Conservation (phyloP, 805 yeast species). For the Pichia gijzeniarum region DNA sequence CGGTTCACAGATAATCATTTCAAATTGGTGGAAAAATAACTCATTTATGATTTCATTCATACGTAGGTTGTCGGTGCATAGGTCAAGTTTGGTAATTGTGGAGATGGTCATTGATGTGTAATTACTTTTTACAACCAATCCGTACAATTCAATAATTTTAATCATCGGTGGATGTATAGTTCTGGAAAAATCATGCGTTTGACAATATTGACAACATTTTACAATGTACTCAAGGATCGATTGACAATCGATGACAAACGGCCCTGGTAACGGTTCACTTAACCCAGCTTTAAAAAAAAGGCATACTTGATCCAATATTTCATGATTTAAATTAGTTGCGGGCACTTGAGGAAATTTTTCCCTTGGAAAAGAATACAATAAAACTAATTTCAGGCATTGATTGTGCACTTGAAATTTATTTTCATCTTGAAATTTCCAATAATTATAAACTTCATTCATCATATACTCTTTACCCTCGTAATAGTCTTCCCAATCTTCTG, state of each 20-base stretch:
- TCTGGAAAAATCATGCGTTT: constrained; percentile 34
- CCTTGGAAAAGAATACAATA: constrained; percentile 7
- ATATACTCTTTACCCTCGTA: constrained; percentile 28
- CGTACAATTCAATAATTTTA: constrained; percentile 33
- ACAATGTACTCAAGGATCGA: constrained; percentile 36
- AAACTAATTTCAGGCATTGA: constrained; percentile 4
- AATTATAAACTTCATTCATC: constrained; percentile 25
- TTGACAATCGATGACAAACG: constrained; percentile 48
- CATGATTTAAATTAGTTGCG: constrained; percentile 31
- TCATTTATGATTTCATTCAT: constrained; percentile 31
- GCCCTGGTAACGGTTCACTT: constrained; percentile 55
- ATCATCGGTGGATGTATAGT: constrained; percentile 23
- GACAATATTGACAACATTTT: constrained; percentile 27
- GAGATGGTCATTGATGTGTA: constrained; percentile 26
- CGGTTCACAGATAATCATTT: constrained; percentile 41
- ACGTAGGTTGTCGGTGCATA: constrained; percentile 21
- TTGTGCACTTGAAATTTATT: constrained; percentile 29
- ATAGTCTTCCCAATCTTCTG: constrained; percentile 44
- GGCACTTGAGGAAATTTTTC: not conserved
- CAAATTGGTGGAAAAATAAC: constrained; percentile 33
- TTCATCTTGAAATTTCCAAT: constrained; percentile 34
- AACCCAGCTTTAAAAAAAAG: constrained; percentile 58
- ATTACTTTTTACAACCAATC: constrained; percentile 24
- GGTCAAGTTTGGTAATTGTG: constrained; percentile 8
- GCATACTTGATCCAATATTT: constrained; percentile 59